Evolutionary conservation across 2,329 filamentous ascomycete species (phyloP), one percentile per base, ranked within the genome.

Genomic region (Aureobasidium namibiae): DNA sequence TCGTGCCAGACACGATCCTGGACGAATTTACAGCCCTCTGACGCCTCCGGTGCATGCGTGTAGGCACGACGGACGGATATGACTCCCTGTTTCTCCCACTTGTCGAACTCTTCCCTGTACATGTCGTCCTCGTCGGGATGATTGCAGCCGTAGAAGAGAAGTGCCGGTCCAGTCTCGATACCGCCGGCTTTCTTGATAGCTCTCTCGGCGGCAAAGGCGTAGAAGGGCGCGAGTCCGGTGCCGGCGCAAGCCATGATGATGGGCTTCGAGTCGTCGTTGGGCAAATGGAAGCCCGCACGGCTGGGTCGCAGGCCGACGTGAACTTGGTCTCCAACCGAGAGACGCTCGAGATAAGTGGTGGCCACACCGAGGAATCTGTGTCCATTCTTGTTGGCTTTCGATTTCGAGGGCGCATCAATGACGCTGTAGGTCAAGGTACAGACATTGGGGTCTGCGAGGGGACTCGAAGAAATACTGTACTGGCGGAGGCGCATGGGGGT

Each of bases 161-260:
- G 56, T 49, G 73, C 74, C 1, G 65, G 62, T 0, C 74, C 75
- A 3, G 76, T 65, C 2, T 68, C 64, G 71, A 67, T 8, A 73
- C 66, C 66, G 5, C 72, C 71, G 5, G 72, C 67, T 10, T 66
- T 67, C 9, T 75, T 65, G 38, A 72, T 61, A 38, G 69, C 69
- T 1, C 76, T 71, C 60, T 78, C 75, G 24, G 72, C 65, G 3
- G 76, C 60, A 63, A 77, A 77, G 6, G 67, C 75, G 1, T 74
- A 70, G 68, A 77, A 76, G 0, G 77, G 78, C 0, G 78, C 78
- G 14, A 81, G 66, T 4, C 79, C 79, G 0, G 78, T 81, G 1
- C 80, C 80, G 0, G 79, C 71, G 4, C 71, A 78, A 8, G 82
- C 70, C 76, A 82, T 79, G 54, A 84, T 72, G 9, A 84, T 66